Evolutionary conservation across 768 basidiomycete genomes (phyloP).

Genomic region (Lanmaoa rubissima): DNA sequence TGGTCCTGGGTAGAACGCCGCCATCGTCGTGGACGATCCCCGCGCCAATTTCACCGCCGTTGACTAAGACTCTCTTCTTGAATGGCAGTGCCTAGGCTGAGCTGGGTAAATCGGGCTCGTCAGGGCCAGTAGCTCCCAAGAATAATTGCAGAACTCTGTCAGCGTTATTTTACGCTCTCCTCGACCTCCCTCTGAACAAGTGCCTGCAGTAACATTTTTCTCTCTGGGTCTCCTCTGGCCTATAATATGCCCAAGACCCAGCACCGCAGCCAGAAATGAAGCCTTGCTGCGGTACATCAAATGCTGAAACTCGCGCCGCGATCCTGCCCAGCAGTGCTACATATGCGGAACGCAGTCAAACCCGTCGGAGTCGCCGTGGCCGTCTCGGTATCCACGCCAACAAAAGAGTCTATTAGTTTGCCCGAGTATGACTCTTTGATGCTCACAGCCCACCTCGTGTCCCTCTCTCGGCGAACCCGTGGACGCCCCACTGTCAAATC

Average conservation of each 20-base stretch:
- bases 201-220: not conserved
- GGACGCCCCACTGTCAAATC: not conserved
- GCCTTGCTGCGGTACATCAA: not conserved
- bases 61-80: slow-evolving; percentile 8
- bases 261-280: not conserved
- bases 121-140: slow-evolving; percentile 9
- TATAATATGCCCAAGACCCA: slow-evolving; percentile 6
- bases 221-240: not conserved
- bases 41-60: slow-evolving; percentile 6
- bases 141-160: not conserved
- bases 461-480: not conserved
- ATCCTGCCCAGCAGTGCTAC: not conserved
- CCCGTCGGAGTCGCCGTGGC: not conserved
- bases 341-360: not conserved
- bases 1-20: slow-evolving; percentile 46
- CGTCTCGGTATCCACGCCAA: not conserved
- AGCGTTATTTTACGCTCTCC: not conserved
- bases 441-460: not conserved
- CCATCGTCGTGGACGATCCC: slow-evolving; percentile 25
- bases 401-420: not conserved
- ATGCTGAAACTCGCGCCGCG: not conserved
- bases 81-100: slow-evolving; percentile 22
- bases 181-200: not conserved
- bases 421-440: not conserved
- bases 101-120: slow-evolving; percentile 18